phyloP scores from a whole-genome alignment of 768 basidiomycete species.

The Cantharellus anzutake region DNA sequence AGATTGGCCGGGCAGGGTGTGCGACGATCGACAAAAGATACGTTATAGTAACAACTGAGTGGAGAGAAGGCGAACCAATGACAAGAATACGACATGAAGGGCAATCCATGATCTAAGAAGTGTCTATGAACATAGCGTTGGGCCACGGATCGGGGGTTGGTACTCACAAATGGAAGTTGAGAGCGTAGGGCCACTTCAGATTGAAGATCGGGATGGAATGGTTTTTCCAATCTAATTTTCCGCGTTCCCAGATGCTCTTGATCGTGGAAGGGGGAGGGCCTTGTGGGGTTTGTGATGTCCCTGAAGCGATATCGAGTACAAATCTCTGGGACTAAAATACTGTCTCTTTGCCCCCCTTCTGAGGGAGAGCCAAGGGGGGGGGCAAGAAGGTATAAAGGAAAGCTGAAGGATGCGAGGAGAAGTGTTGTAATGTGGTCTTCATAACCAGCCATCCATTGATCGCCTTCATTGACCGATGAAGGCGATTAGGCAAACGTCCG shows the following conservation, averaged over 20 bases:
- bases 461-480: too few species aligned
- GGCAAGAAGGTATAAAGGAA: too few species aligned
- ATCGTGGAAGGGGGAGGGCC: neutral
- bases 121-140: too few species aligned
- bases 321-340: too few species aligned
- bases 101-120: slow-evolving; percentile 1
- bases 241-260: neutral
- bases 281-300: too few species aligned
- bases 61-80: slow-evolving; percentile 45
- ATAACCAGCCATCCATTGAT: too few species aligned
- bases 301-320: too few species aligned
- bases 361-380: too few species aligned
- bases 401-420: too few species aligned
- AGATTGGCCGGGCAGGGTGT: neutral
- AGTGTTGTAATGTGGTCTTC: too few species aligned
- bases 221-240: slow-evolving; percentile 27
- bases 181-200: slow-evolving; percentile 27
- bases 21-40: neutral
- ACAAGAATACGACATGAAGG: slow-evolving; percentile 6
- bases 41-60: slow-evolving; percentile 18
- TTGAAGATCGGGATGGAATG: slow-evolving; percentile 33
- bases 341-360: too few species aligned
- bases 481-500: too few species aligned
- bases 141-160: neutral
- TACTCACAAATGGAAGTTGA: slow-evolving; percentile 31